These are phyloP conservation scores for Botrytis squamosa DNA, from an alignment of 2,329 filamentous ascomycete species.

Conservation along the genomic window DNA sequence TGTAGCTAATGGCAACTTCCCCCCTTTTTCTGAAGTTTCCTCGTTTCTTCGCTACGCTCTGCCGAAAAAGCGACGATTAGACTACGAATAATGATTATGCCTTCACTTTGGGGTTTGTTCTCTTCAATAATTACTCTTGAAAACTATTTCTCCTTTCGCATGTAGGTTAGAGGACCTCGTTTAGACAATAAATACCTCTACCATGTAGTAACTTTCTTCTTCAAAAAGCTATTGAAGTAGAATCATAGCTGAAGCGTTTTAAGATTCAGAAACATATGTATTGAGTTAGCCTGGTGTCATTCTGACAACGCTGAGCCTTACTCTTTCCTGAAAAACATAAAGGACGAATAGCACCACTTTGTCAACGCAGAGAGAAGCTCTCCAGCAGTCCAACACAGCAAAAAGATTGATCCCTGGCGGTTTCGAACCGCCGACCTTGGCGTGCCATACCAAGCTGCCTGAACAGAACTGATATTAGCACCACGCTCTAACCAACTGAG, in stretches of 20 bases:
- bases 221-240: no score
- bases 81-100: background rate
- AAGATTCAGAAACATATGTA: no score
- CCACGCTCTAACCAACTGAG: slow-evolving; percentile 11
- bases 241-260: no score
- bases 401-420: background rate
- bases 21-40: no score
- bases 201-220: no score
- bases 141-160: background rate
- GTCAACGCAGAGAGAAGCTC: no score
- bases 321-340: no score
- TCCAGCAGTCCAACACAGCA: background rate
- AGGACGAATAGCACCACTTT: no score
- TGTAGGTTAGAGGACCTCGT: no score
- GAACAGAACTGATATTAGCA: background rate
- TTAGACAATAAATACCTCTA: no score
- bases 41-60: background rate
- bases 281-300: no score
- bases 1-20: background rate
- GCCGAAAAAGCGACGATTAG: background rate
- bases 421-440: slow-evolving; percentile 4
- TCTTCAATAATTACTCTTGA: background rate
- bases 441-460: background rate
- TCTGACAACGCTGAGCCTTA: no score
- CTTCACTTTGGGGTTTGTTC: background rate